These are phyloP conservation scores for Fereydounia khargensis DNA, from an alignment of 1,284 basidiomycete genomes.

Conservation along the genomic window DNA sequence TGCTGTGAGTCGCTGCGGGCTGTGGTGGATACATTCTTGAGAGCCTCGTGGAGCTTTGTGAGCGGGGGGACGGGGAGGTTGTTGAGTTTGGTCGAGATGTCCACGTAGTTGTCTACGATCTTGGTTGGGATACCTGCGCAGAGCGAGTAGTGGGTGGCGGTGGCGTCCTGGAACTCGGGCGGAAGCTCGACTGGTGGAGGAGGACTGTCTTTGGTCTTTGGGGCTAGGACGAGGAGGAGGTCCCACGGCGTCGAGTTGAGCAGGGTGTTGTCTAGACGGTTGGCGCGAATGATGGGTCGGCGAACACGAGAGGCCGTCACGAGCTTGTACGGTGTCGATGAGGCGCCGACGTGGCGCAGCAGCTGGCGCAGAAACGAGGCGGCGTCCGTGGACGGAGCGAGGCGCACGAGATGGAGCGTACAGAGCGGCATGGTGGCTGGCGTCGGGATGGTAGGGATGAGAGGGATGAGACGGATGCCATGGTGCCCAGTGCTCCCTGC, in stretches of 20 bases:
- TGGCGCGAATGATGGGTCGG: conserved; percentile 21
- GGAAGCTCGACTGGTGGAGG: too few relatives aligned
- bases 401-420: conserved; percentile 17
- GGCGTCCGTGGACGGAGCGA: conserved; percentile 5
- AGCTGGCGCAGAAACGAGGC: conserved; percentile 8
- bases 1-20: conserved; percentile 16
- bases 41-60: too few relatives aligned
- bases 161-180: background rate
- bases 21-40: background rate
- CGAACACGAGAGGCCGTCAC: conserved; percentile 15
- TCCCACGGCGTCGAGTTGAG: conserved; percentile 27
- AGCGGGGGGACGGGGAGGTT: conserved; percentile 1
- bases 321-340: background rate
- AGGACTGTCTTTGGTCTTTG: too few relatives aligned
- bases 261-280: conserved; percentile 10
- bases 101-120: conserved; percentile 20
- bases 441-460: too few relatives aligned
- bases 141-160: conserved; percentile 10
- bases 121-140: conserved; percentile 19
- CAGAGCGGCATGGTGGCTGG: conserved; percentile 24
- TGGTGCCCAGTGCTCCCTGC: too few relatives aligned
- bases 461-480: too few relatives aligned
- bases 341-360: background rate
- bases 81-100: conserved; percentile 11
- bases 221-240: conserved; percentile 19